Base-by-base conservation (phyloP, 805 yeast genomes). In the Clavispora vitiphila region DNA sequence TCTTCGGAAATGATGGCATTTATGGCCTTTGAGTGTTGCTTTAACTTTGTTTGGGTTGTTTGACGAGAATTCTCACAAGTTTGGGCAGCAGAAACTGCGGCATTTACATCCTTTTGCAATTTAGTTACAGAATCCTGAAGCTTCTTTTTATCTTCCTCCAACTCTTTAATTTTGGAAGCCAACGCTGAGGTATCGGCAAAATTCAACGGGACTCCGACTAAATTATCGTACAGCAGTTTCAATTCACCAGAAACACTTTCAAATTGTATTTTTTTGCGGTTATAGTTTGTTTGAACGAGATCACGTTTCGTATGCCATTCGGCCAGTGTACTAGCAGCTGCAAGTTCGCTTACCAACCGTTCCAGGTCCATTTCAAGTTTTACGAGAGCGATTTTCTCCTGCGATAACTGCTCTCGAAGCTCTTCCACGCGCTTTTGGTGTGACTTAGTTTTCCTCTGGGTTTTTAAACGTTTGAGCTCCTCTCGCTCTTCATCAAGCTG, bases 291-390 rank as follows among this genome's bases (percentile, higher is more conserved):
- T 16, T 16, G 32, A 2, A 29, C 19, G 16, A 29, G 32, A 7
- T 7, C 20, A 15, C 32, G 32, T 10, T 29, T 29, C 4, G 32
- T 29, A 8, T 29, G 32, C 12, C 15, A 15, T 15, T 29, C 32
- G 3, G 20, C 19, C 12, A 9, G 32, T 8, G 20, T 4, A 29
- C 77, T 81, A 3, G 76, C 71, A 12, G 65, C 61, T 4, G 76
- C 55, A 11, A 86, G 65, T 16, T 77, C 72, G 14, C 69, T 69
- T 42, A 75, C 74, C 12, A 80, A 52, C 0, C 67, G 69, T 8
- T 86, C 93, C 9, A 80, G 54, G 22, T 61, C 65, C 39, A 43
- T 47, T 37, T 67, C 72, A 27, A 63, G 43, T 23, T 44, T 47
- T 10, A 42, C 32, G 8, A 78, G 60, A 25, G 62, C 53, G 9